phyloP scores from a whole-genome alignment of 75 land plant genomes.

The Ceratopteris richardii region DNA sequence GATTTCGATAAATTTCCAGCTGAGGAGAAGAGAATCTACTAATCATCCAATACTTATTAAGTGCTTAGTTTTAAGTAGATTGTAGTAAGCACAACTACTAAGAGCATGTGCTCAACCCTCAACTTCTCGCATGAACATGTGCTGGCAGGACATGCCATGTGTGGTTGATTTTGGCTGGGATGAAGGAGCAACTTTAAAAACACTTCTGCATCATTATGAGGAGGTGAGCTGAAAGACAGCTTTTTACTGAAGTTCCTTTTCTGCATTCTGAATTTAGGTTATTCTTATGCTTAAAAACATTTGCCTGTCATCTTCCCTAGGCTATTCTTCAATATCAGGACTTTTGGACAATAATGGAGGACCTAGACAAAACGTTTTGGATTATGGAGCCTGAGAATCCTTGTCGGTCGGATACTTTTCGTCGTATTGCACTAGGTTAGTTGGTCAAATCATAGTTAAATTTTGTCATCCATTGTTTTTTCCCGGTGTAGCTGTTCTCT shows the following conservation, averaged over 20 bases:
- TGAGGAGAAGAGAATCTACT: too few species aligned
- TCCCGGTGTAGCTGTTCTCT: not conserved
- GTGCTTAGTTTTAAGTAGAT: too few species aligned
- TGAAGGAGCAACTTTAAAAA: not conserved
- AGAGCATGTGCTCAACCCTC: too few species aligned
- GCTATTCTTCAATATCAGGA: conserved; percentile 31
- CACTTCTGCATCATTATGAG: not conserved
- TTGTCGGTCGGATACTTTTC: conserved; percentile 34
- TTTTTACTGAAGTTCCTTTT: not conserved
- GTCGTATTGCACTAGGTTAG: conserved; percentile 43
- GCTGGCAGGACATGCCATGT: conserved; percentile 3
- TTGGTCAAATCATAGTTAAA: not conserved
- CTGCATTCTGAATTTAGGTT: too few species aligned
- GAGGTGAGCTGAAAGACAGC: not conserved
- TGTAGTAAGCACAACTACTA: too few species aligned
- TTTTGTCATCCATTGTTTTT: not conserved
- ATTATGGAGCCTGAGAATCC: conserved; percentile 47
- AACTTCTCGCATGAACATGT: too few species aligned
- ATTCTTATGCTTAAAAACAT: too few species aligned
- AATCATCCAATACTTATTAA: too few species aligned
- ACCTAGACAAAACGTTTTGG: conserved; percentile 41
- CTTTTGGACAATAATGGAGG: conserved; percentile 49
- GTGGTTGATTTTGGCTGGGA: conserved; percentile 2
- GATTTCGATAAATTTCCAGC: too few species aligned
- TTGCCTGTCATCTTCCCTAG: conserved; percentile 6